Evolutionary conservation across 495 filamentous ascomycete species (phyloP), one percentile per base, ranked within the genome.

Genomic region (Xylaria scruposa): DNA sequence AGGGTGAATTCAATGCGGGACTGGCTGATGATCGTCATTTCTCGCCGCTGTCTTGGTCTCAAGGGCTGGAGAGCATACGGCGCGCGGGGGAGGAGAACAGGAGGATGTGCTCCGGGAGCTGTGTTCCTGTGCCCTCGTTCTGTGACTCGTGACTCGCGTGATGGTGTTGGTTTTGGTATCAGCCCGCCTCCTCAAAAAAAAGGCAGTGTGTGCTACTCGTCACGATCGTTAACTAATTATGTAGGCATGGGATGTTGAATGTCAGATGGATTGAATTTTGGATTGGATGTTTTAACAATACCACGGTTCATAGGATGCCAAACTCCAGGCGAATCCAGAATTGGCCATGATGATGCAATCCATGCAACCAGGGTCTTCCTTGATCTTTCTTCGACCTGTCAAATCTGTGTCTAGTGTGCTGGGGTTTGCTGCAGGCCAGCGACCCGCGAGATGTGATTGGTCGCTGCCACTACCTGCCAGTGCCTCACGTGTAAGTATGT

Each of bases 1-100:
- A 70, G 47, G 68, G 47, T 19, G 46, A 58, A 54, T 40, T 44
- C 68, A 70, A 70, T 49, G 68, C 68, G 49, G 47, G 60, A 44
- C 59, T 33, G 17, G 68, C 1, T 26, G 44, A 54, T 36, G 59
- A 54, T 70, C 29, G 60, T 70, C 68, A 70, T 70, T 49, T 70
- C 68, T 54, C 64, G 60, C 47, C 33, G 51, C 24, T 21, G 13
- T 51, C 42, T 36, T 17, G 40, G 21, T 17, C 12, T 17, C 38
- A 63, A 46, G 12, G 40, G 40, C 60, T 42, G 40, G n/a, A 63
- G 19, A 44, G 54, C 54, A 59, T 58, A 15, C 58, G 31, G 33
- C 58, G 33, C 58, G 58, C 8, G 58, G 31, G 58, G 58, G 9
- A n/a, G 7, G 58, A 60, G 17, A 38, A 60, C 9, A 40, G 58